phyloP scores from a whole-genome alignment of 352 stramenopile genomes.

The Discostella stelligera region DNA sequence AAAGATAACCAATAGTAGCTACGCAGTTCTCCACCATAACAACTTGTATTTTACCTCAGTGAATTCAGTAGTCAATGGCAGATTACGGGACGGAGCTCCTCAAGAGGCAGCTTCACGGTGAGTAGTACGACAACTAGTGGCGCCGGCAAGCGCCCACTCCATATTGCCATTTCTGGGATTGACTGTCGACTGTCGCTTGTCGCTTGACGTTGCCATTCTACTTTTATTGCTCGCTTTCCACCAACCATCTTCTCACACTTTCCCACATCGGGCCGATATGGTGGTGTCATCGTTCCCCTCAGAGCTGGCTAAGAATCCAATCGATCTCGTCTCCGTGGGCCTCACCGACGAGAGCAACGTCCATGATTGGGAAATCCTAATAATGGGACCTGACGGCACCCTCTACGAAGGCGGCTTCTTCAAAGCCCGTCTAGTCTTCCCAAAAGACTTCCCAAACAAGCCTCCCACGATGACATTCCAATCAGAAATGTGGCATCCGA shows the following conservation, averaged over 20 bases:
- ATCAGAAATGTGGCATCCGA: constrained; percentile 99
- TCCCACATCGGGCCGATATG: neutral
- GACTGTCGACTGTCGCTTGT: neutral
- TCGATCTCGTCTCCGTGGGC: constrained; percentile 96
- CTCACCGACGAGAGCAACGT: constrained; percentile 97
- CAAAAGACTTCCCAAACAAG: constrained; percentile 97
- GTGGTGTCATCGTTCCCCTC: constrained; percentile 18
- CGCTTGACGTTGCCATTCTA: neutral
- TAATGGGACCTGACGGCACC: constrained; percentile 89
- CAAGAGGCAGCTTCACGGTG: constrained; percentile 75
- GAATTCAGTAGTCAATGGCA: constrained; percentile 53
- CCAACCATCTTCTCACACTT: neutral
- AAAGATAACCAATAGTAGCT: too few relatives aligned
- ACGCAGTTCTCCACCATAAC: too few relatives aligned
- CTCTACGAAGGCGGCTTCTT: constrained; percentile 97
- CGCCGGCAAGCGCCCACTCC: neutral
- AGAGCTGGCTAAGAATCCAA: constrained; percentile 98
- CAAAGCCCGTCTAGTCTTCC: constrained; percentile 96
- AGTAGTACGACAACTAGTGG: constrained; percentile 9
- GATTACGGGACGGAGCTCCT: constrained; percentile 81
- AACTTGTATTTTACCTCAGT: neutral
- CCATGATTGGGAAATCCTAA: constrained; percentile 98
- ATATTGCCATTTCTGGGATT: neutral
- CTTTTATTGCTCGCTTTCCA: neutral
- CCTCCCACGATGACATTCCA: constrained; percentile 97